Evolutionary conservation across 2,329 filamentous ascomycete species (phyloP).

Genomic region (Epichloe brachyelytri): DNA sequence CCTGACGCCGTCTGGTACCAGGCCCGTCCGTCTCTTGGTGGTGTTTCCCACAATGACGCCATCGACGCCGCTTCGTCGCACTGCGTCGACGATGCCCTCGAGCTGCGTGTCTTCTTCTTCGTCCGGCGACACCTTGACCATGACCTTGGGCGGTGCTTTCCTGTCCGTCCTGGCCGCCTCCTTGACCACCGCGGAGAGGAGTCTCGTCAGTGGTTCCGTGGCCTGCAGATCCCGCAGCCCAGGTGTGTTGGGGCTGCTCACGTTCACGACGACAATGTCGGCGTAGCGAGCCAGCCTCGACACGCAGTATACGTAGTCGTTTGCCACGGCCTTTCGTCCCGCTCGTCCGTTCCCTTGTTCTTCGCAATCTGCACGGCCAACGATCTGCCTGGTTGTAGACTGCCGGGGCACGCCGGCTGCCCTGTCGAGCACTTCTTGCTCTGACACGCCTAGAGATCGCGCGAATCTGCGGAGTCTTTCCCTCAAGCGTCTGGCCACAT

Average conservation of each 20-base stretch:
- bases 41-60: constrained; percentile 97
- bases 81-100: constrained; percentile 74
- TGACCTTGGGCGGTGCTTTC: constrained; percentile 56
- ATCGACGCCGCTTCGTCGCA: constrained; percentile 75
- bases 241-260: constrained; percentile 92
- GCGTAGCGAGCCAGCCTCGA: constrained; percentile 72
- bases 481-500: constrained; percentile 66
- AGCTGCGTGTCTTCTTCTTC: constrained; percentile 80
- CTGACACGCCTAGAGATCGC: constrained; percentile 54
- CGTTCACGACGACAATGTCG: constrained; percentile 95
- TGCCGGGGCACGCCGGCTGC: constrained; percentile 71
- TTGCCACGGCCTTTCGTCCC: constrained; percentile 68
- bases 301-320: constrained; percentile 84
- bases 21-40: constrained; percentile 65
- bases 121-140: constrained; percentile 97
- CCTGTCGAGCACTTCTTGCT: constrained; percentile 64
- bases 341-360: constrained; percentile 84
- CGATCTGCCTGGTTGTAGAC: constrained; percentile 59
- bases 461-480: constrained; percentile 70
- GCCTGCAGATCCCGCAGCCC: constrained; percentile 80
- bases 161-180: constrained; percentile 59
- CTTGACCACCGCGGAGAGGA: constrained; percentile 70
- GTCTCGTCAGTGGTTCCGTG: constrained; percentile 65
- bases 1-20: constrained; percentile 53
- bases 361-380: constrained; percentile 91